Base-by-base conservation (phyloP, 371 early-diverging fungal genomes). In the Massospora cicadina region DNA sequence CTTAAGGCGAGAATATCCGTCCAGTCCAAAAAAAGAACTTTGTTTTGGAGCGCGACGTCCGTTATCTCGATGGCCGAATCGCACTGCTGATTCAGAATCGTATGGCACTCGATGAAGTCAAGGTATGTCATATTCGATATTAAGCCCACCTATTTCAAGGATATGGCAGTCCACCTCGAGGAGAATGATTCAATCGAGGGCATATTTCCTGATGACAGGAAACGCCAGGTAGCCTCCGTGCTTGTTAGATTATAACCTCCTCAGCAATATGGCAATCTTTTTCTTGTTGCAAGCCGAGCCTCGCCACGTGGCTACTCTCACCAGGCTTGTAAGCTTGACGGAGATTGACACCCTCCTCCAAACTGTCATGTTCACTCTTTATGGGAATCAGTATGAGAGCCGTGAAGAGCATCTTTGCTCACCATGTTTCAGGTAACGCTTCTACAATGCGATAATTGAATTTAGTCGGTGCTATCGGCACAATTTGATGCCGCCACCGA, bases 301-400 rank as follows among this genome's bases (percentile, higher is more conserved):
- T 24, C 79, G 88, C 32, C 89, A 93, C 67, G 88, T 96, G 64
- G 94, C 93, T 13, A 81, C 81, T 17, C 76, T 96, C 54, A 81
- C 89, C 32, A 81, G 91, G 30, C 69, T 89, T 57, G 90, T 93
- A 30, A 88, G 81, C 56, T 75, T 93, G 55, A 74, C 87, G 43
- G 93, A 96, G 72, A 93, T 96, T 55, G 95, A 96, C 70, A 86
- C 90, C 0, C 73, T 95, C 58, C 73, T 96, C 55, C 95, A 95
- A 71, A 91, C 91, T 0, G 91, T 94, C 67, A 95, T 95, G 94
- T 94, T 94, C 70, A 91, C 95, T 0, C 70, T 96, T 27, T 96
- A 90, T 65, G 95, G 95, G 32, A 93, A 94, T 74, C 95, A 95
- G 70, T 95, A 93, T 71, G 95, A 96, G 71, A 82, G 87, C 55